Base-by-base conservation (phyloP, 139 green algal genomes). In the Haematococcus sp. region DNA sequence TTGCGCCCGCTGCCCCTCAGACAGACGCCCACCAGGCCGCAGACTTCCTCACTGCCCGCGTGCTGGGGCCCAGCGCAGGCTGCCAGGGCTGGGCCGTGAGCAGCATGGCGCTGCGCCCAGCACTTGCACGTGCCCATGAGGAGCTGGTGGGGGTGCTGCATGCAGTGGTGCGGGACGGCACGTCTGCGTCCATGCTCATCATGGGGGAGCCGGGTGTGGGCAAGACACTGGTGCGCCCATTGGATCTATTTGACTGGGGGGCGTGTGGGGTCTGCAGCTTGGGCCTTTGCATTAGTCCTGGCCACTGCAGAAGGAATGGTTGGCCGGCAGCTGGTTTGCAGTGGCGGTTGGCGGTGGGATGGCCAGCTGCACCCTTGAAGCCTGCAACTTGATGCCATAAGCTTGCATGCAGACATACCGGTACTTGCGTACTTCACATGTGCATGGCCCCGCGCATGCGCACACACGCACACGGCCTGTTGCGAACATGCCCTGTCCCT, bases 201-300 rank as follows among this genome's bases (percentile, higher is more conserved):
- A 61, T 82, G 2, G 76, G 79, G 16, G 69, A 76, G 27, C 71
- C 70, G 13, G 73, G 74, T 2, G 65, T 56, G 4, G 77, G 82
- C 49, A 84, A 83, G 44, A 79, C 72, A 13, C 56, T 86, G 83
- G 78, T 82, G 52, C 31, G 44, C 13, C 15, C 0, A 55, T 40
- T 30, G 49, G 23, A 25, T 20, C 22, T 9, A 23, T 73, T 7
- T 49, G 27, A 13, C 7, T 52, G 46, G 0, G 17, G 16, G 30
- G 4, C 2, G 25, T 63, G 13, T 52, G 27, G 4, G 13, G 33
- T 16, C 27, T 9, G 15, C 9, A 31, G 28, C 5, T 35, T 51
- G 22, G 56, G 64, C 54, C 22, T 61, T 20, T 61, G 54, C 28
- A 40, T 59, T 20, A 11, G 35, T 55, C 32, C 32, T 5, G 4